Evolutionary conservation across 1,139 yeast species (phyloP).

Genomic region (Candida albicans): DNA sequence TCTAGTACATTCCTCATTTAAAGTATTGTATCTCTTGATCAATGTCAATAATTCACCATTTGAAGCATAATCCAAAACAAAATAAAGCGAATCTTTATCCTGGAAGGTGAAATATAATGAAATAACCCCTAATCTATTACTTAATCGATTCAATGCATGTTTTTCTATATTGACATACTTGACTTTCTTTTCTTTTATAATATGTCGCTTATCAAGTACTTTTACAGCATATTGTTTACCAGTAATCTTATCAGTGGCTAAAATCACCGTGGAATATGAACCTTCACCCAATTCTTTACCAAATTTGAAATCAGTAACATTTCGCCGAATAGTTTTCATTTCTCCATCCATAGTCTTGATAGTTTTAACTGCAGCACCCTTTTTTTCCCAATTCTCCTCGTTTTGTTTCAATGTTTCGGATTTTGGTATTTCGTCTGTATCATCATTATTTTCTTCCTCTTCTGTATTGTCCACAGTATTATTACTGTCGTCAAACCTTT

Average conservation of each 20-base stretch:
- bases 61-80: conserved; percentile 89
- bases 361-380: conserved; percentile 41
- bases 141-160: conserved; percentile 82
- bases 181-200: conserved; percentile 90
- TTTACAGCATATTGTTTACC: conserved; percentile 82
- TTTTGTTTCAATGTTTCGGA: conserved; percentile 8
- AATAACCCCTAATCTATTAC: conserved; percentile 72
- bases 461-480: not conserved
- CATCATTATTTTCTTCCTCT: not conserved
- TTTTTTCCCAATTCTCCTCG: conserved; percentile 33
- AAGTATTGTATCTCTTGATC: conserved; percentile 73
- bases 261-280: conserved; percentile 89
- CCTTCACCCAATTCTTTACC: conserved; percentile 93
- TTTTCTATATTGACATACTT: conserved; percentile 96
- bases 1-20: conserved; percentile 74
- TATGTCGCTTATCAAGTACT: conserved; percentile 88
- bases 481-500: not conserved
- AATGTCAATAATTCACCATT: conserved; percentile 87
- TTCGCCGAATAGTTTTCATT: conserved; percentile 45
- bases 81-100: conserved; percentile 83
- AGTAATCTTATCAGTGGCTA: conserved; percentile 79
- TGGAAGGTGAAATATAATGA: conserved; percentile 91
- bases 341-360: conserved; percentile 16
- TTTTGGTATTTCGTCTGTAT: conserved; percentile 11
- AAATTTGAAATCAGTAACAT: conserved; percentile 83